These are phyloP conservation scores for Mortierella hygrophila DNA, from an alignment of 192 early-diverging fungal species.

Conservation along the genomic window DNA sequence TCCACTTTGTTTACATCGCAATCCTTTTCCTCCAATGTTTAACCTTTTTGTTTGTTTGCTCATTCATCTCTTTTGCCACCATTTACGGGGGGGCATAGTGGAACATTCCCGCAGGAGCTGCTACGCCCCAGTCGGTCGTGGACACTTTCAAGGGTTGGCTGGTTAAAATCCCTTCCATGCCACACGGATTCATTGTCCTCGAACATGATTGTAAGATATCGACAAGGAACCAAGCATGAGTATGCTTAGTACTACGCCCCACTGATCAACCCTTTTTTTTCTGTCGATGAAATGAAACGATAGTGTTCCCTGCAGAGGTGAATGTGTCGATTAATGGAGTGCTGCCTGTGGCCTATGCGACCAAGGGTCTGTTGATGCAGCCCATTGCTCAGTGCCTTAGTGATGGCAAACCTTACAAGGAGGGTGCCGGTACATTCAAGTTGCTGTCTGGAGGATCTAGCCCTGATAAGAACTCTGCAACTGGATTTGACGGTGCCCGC, in stretches of 20 bases:
- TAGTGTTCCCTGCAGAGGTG: constrained; percentile 59
- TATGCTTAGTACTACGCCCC: background rate
- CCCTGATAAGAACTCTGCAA: background rate
- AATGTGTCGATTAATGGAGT: constrained; percentile 56
- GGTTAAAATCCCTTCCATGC: constrained; percentile 49
- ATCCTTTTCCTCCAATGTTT: background rate
- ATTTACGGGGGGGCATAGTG: background rate
- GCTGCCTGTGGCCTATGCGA: constrained; percentile 30
- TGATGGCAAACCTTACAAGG: constrained; percentile 50
- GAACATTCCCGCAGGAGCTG: constrained; percentile 25
- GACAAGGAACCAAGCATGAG: background rate
- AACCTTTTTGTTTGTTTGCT: background rate
- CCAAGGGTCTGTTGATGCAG: constrained; percentile 35
- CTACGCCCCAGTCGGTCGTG: constrained; percentile 37
- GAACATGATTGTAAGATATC: constrained; percentile 62
- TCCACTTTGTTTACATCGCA: background rate
- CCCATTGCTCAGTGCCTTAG: constrained; percentile 51
- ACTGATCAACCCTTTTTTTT: background rate
- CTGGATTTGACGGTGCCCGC: background rate
- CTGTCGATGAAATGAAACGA: background rate
- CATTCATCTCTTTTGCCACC: background rate
- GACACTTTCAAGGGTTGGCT: constrained; percentile 56
- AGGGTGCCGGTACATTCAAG: constrained; percentile 35
- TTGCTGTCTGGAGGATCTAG: background rate
- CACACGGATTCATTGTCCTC: constrained; percentile 60